Evolutionary conservation across 2,329 filamentous ascomycete genomes (phyloP).

Genomic region (Cercospora citrullina): DNA sequence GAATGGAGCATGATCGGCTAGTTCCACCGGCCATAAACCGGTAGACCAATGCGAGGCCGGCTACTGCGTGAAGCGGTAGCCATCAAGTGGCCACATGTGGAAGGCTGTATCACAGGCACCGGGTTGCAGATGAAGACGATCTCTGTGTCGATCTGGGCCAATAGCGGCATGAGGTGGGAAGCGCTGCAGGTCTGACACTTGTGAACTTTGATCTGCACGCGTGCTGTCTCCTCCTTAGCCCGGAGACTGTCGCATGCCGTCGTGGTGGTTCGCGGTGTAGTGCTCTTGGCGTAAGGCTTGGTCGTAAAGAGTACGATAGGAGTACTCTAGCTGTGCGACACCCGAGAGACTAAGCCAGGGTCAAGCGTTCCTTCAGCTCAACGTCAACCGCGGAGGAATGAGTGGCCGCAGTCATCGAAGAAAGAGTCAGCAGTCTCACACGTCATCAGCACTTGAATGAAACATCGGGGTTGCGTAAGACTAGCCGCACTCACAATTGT

Average conservation of each 20-base stretch:
- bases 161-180: not conserved
- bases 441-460: not conserved
- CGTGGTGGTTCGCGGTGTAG: not conserved
- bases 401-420: not conserved
- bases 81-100: not conserved
- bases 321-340: not conserved
- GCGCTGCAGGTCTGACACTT: not conserved
- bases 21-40: not conserved
- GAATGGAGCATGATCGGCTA: not conserved
- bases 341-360: not conserved
- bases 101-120: not conserved
- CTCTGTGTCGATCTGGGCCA: not conserved
- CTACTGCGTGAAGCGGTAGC: not conserved
- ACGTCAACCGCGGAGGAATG: not conserved
- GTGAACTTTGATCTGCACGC: not conserved
- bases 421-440: not conserved
- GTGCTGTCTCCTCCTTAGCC: not conserved
- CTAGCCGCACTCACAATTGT: not conserved
- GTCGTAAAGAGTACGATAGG: not conserved
- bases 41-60: not conserved
- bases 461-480: not conserved
- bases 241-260: not conserved
- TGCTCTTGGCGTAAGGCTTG: not conserved
- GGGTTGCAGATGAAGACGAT: not conserved
- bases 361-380: not conserved